Conservation (phyloP, 768 basidiomycete species). For the Lactarius evosmus region DNA sequence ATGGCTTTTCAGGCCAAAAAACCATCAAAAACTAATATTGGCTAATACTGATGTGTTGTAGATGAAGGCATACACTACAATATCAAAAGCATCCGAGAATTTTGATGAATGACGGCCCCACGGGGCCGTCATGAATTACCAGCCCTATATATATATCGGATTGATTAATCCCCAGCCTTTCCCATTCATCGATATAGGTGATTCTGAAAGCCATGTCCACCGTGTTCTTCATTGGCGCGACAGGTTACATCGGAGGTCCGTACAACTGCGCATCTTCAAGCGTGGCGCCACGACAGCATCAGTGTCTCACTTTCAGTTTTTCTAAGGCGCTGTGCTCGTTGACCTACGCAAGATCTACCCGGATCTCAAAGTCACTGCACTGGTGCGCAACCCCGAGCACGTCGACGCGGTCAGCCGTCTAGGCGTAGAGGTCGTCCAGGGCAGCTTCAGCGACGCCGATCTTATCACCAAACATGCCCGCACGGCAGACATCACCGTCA, state of each 20-base stretch:
- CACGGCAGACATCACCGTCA: constrained; percentile 6
- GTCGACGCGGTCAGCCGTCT: not conserved
- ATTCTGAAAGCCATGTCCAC: constrained; percentile 4
- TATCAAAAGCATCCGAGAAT: too few relatives aligned
- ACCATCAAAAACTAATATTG: too few relatives aligned
- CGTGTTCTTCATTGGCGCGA: constrained; percentile 22
- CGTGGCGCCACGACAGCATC: not conserved
- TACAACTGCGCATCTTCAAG: not conserved
- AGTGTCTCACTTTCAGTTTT: not conserved
- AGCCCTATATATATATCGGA: not conserved
- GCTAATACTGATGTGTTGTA: too few relatives aligned
- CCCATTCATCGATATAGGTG: not conserved
- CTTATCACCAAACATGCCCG: constrained; percentile 11
- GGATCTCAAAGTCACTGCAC: constrained; percentile 15
- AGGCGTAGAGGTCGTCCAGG: constrained; percentile 7
- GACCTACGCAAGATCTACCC: not conserved
- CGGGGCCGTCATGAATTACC: too few relatives aligned
- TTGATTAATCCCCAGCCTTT: not conserved
- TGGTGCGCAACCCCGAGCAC: constrained; percentile 17
- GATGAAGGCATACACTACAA: too few relatives aligned
- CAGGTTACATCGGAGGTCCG: constrained; percentile 22
- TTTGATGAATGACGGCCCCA: too few relatives aligned
- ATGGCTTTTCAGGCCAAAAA: too few relatives aligned
- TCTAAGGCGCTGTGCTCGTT: constrained; percentile 16
- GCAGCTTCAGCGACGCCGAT: constrained; percentile 9